Evolutionary conservation across 352 stramenopile genomes (phyloP), one percentile per base, ranked within the genome.

Genomic region (Globisporangium rhizosaccharum): DNA sequence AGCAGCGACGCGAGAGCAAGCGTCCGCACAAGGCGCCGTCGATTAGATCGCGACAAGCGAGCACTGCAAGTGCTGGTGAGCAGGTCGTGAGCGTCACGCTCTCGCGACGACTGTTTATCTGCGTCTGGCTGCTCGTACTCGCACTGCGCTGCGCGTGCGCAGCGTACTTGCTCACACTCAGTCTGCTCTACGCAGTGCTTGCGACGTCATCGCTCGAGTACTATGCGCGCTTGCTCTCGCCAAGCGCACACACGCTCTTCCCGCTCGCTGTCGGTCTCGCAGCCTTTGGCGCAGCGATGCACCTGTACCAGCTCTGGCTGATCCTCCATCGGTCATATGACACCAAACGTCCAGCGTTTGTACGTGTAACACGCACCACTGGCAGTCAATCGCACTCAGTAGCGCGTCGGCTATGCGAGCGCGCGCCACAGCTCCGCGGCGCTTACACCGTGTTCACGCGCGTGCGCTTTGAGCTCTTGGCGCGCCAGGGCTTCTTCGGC

Each of bases 181-280:
- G n/a, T 12, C 47, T 52, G 3, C 4, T 63, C 18, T 66, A 66
- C 53, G 12, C 37, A 14, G 30, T 53, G 26, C 53, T 69, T 28
- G 51, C 53, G 12, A 41, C 53, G 9, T 17, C 23, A 0, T 45
- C 62, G 47, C 52, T 69, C 41, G 48, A 62, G 36, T 69, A 65
- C 52, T 69, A 66, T 39, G 44, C 56, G 53, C 53, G 56, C 0
- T 41, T 66, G 26, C 28, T 69, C 2, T 58, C 57, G 0, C 53
- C 47, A 4, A 18, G 47, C 45, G n/a, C 46, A 2, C 10, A 33
- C 33, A 11, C 18, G 11, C 36, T 69, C 2, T 66, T 62, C 28
- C 1, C 8, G 20, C 28, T 20, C 1, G 39, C 42, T 2, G 17
- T 48, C 5, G 56, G 42, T 9, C 25, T 66, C 46, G 41, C 47